Conservation (phyloP, 495 filamentous ascomycete species). For the Parachaetomium inaequale region DNA sequence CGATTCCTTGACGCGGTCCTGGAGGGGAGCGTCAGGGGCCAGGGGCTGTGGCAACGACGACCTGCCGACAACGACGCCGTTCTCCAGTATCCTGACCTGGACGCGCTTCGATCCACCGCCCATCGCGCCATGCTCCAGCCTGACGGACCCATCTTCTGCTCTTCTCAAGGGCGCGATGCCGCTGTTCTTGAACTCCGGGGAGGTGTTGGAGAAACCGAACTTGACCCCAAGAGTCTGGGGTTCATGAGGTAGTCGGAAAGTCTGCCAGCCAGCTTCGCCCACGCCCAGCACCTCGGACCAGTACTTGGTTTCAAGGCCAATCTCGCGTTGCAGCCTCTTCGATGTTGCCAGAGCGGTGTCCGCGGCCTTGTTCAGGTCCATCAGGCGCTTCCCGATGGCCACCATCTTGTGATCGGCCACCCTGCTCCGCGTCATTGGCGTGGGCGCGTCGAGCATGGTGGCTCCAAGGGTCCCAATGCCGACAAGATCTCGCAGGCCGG, state of each 20-base stretch:
- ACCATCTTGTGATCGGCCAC: slow-evolving; percentile 55
- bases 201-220: slow-evolving; percentile 84
- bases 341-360: slow-evolving; percentile 72
- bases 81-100: slow-evolving; percentile 54
- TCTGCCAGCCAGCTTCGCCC: slow-evolving; percentile 77
- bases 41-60: slow-evolving; percentile 44
- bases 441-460: slow-evolving; percentile 59
- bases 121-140: slow-evolving; percentile 65
- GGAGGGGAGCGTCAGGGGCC: slow-evolving; percentile 41
- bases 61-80: slow-evolving; percentile 49
- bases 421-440: slow-evolving; percentile 50
- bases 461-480: slow-evolving; percentile 73
- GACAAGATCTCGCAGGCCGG: slow-evolving; percentile 61
- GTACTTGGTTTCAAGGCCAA: slow-evolving; percentile 73
- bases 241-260: slow-evolving; percentile 69
- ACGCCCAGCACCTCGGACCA: slow-evolving; percentile 83
- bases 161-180: slow-evolving; percentile 75
- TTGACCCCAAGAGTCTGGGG: slow-evolving; percentile 73
- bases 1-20: slow-evolving; percentile 71
- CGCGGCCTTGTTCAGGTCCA: slow-evolving; percentile 69
- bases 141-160: slow-evolving; percentile 67
- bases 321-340: slow-evolving; percentile 67
- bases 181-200: slow-evolving; percentile 68
- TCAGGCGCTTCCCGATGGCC: slow-evolving; percentile 73
- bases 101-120: slow-evolving; percentile 57